These are phyloP conservation scores for Gigaspora rosea DNA, from an alignment of 192 early-diverging fungal species.

Conservation along the genomic window DNA sequence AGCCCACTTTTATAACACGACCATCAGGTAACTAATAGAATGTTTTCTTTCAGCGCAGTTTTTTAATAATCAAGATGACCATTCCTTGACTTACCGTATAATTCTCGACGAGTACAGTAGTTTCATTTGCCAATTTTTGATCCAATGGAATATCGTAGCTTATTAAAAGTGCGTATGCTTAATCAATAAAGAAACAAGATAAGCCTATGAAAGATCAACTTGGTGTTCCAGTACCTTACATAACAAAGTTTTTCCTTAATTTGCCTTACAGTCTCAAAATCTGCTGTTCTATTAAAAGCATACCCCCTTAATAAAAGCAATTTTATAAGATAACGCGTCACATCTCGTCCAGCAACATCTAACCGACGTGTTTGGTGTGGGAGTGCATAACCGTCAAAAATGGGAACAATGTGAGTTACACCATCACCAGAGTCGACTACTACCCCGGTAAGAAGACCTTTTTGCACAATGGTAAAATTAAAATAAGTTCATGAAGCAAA, in stretches of 20 bases:
- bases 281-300: slow-evolving; percentile 96
- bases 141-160: slow-evolving; percentile 96
- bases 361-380: slow-evolving; percentile 87
- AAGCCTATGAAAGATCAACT: no score
- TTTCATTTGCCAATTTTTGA: slow-evolving; percentile 93
- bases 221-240: slow-evolving; percentile 68
- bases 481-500: not conserved
- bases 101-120: slow-evolving; percentile 92
- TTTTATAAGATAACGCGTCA: slow-evolving; percentile 97
- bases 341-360: slow-evolving; percentile 95
- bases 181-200: no score
- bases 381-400: slow-evolving; percentile 94
- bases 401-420: slow-evolving; percentile 98
- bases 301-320: slow-evolving; percentile 91
- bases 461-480: not conserved
- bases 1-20: slow-evolving; percentile 96
- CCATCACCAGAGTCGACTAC: slow-evolving; percentile 99
- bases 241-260: slow-evolving; percentile 99
- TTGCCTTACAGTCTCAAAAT: slow-evolving; percentile 97
- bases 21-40: slow-evolving; percentile 86
- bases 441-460: slow-evolving; percentile 90
- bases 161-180: not conserved
- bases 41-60: no score
- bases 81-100: slow-evolving; percentile 70
- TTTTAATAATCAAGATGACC: no score